Conservation (phyloP, 163 green algal genomes). For the Chloromonas sp. region DNA sequence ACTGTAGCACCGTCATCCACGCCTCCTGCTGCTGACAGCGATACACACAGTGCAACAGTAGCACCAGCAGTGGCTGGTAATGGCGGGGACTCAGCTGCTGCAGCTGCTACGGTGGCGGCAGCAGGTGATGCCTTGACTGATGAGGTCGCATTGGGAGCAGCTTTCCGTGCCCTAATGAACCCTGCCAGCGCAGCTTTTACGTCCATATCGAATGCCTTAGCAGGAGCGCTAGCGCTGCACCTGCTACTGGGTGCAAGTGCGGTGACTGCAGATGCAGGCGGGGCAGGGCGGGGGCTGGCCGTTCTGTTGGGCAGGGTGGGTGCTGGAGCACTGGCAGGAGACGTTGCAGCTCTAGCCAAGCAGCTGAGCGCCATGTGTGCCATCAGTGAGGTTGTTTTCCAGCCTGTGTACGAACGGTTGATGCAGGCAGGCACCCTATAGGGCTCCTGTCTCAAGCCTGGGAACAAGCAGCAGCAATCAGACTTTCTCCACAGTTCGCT, state of each 20-base stretch:
- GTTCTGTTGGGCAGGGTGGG: neutral
- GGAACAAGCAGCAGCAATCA: too few species aligned
- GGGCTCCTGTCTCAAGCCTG: too few species aligned
- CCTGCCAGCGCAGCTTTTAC: constrained; percentile 32
- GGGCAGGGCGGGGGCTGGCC: neutral
- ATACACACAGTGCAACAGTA: neutral
- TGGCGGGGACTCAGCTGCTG: neutral
- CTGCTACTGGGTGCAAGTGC: neutral
- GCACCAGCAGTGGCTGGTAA: too few species aligned
- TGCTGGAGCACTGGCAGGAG: neutral
- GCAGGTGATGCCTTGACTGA: neutral
- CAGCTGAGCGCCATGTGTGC: neutral
- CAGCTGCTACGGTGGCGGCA: neutral
- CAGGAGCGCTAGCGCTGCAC: neutral
- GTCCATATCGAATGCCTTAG: constrained; percentile 13
- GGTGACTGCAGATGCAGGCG: neutral
- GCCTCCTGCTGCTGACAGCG: constrained; percentile 3
- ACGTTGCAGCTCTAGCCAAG: neutral
- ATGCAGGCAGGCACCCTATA: neutral
- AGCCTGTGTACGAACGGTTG: neutral
- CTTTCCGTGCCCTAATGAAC: constrained; percentile 33
- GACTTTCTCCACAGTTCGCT: too few species aligned
- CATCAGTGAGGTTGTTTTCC: neutral
- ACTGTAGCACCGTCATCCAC: neutral
- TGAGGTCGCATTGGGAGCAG: constrained; percentile 18